A percentile compares a stretch with the other conserved stretches of the same genome.
Evolutionary conservation across 768 basidiomycete genomes (phyloP).

Genomic region (Termitomyces sp.): DNA sequence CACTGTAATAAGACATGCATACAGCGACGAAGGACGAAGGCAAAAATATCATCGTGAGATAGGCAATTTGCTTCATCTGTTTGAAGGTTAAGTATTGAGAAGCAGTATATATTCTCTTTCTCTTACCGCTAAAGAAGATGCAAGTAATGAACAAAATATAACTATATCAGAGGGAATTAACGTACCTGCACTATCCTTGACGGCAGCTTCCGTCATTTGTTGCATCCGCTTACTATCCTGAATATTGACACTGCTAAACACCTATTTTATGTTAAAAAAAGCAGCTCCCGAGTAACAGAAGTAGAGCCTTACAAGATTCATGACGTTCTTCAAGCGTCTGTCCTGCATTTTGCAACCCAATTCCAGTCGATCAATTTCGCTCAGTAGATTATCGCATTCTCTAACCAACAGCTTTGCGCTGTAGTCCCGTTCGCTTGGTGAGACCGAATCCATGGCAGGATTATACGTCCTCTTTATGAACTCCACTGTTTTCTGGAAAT

Average conservation of each 20-base stretch:
- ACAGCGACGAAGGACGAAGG: constrained; percentile 52
- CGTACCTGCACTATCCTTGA: constrained; percentile 44
- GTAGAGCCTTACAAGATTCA: constrained; percentile 36
- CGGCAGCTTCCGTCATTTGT: constrained; percentile 45
- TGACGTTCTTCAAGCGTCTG: constrained; percentile 45
- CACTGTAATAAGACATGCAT: constrained; percentile 8
- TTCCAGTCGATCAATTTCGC: constrained; percentile 44
- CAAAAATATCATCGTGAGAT: constrained; percentile 58
- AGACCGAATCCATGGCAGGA: constrained; percentile 42
- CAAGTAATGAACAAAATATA: not conserved
- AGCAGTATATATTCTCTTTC: not conserved
- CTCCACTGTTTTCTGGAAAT: constrained; percentile 40
- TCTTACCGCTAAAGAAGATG: constrained; percentile 17
- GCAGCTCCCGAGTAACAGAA: not conserved
- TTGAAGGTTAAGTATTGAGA: not conserved
- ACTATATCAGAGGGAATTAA: not conserved
- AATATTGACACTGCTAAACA: constrained; percentile 57
- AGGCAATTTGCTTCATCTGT: constrained; percentile 55
- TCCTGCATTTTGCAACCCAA: constrained; percentile 39
- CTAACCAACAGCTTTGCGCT: constrained; percentile 31
- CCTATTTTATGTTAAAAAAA: constrained; percentile 27
- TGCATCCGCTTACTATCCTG: constrained; percentile 49
- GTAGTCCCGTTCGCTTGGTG: constrained; percentile 20
- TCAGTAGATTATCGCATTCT: constrained; percentile 46
- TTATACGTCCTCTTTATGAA: constrained; percentile 40